Evolutionary conservation across 768 basidiomycete genomes (phyloP).

Genomic region (Tylopilus balloui): DNA sequence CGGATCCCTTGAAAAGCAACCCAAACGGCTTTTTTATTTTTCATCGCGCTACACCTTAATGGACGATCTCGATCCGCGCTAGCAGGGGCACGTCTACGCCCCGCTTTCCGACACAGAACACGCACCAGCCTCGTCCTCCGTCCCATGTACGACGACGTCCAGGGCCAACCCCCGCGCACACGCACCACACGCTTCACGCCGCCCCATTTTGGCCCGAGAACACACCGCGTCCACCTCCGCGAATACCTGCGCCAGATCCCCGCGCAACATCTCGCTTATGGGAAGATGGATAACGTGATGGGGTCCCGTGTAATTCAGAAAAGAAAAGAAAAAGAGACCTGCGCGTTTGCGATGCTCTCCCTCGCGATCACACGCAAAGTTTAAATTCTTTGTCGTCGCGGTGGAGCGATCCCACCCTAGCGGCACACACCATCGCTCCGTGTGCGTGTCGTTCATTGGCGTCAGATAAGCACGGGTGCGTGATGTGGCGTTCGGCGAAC

Average conservation of each 20-base stretch:
- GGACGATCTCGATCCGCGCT: not conserved
- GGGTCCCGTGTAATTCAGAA: not conserved
- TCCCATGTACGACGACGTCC: not conserved
- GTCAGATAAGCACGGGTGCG: not conserved
- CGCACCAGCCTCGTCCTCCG: not conserved
- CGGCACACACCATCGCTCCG: not conserved
- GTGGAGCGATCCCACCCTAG: constrained; percentile 11
- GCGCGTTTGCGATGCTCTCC: too few species aligned
- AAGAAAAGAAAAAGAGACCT: too few species aligned
- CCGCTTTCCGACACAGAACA: not conserved
- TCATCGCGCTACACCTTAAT: too few species aligned
- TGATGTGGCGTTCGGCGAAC: constrained; percentile 9
- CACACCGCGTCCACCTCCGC: constrained; percentile 6
- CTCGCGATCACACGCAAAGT: not conserved
- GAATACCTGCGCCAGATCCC: constrained; percentile 15
- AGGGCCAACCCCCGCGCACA: not conserved
- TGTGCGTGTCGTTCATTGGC: not conserved
- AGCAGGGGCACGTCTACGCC: not conserved
- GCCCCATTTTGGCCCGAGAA: not conserved
- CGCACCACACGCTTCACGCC: not conserved
- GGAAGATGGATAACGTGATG: constrained; percentile 10
- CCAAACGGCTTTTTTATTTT: not conserved
- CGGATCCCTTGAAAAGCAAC: constrained; percentile 4
- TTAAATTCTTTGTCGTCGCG: not conserved
- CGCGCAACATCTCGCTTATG: constrained; percentile 17